phyloP scores from a whole-genome alignment of 2,329 filamentous ascomycete species.

The Trichoderma gracile region DNA sequence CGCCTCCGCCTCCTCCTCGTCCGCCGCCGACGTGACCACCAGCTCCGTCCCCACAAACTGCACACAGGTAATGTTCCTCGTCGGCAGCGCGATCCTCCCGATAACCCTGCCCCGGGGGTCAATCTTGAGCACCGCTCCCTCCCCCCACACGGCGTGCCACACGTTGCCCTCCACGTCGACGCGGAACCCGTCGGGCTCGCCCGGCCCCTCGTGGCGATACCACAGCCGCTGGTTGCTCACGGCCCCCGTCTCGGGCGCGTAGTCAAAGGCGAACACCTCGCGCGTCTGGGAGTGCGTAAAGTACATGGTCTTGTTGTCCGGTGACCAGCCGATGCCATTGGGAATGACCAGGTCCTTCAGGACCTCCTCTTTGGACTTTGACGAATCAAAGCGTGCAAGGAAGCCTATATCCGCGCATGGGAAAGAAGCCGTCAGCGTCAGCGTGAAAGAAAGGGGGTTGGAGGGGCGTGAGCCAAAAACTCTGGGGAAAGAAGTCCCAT shows the following conservation, averaged over 20 bases:
- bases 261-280: slow-evolving; percentile 75
- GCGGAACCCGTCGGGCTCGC: slow-evolving; percentile 80
- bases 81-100: slow-evolving; percentile 74
- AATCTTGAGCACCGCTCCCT: slow-evolving; percentile 72
- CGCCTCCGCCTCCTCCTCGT: slow-evolving; percentile 66
- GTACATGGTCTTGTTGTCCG: slow-evolving; percentile 72
- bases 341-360: slow-evolving; percentile 72
- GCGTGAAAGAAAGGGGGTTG: background rate
- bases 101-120: slow-evolving; percentile 68
- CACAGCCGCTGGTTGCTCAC: slow-evolving; percentile 70
- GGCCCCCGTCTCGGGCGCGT: slow-evolving; percentile 61
- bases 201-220: slow-evolving; percentile 66
- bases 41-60: slow-evolving; percentile 74
- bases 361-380: slow-evolving; percentile 60
- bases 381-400: slow-evolving; percentile 64
- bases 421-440: background rate
- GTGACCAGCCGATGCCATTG: slow-evolving; percentile 81
- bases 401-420: slow-evolving; percentile 53
- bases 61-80: slow-evolving; percentile 76
- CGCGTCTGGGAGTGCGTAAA: slow-evolving; percentile 75
- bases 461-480: background rate
- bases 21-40: slow-evolving; percentile 74
- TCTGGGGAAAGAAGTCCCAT: background rate
- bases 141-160: slow-evolving; percentile 87
- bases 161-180: slow-evolving; percentile 82